A percentile compares a stretch with the other conserved stretches of the same genome.
Conservation (phyloP, 140 eudicot species). For the Oenanthe javanica region DNA sequence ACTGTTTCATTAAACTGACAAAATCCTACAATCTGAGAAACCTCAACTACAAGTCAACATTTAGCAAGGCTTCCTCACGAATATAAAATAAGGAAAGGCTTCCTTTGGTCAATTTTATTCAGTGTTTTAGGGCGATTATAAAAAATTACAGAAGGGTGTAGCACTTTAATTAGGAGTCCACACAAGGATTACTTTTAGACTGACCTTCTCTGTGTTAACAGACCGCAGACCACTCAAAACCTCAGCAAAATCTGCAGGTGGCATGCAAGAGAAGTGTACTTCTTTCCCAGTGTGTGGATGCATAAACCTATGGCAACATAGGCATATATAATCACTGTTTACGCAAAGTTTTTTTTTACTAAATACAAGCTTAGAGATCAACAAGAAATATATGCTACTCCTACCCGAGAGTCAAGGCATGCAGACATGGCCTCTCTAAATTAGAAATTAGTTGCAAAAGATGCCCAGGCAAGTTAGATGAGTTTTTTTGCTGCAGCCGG, state of each 20-base stretch:
- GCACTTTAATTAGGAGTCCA: neutral
- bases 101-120: neutral
- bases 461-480: conserved; percentile 38
- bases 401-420: conserved; percentile 90
- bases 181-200: neutral
- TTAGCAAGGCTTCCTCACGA: neutral
- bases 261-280: conserved; percentile 65
- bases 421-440: conserved; percentile 82
- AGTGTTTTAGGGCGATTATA: neutral
- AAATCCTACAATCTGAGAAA: neutral
- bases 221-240: conserved; percentile 56
- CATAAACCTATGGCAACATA: conserved; percentile 41
- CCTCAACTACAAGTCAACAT: neutral
- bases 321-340: neutral
- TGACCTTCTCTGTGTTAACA: conserved; percentile 55
- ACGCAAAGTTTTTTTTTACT: neutral
- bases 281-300: conserved; percentile 78
- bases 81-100: neutral
- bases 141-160: neutral
- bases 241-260: conserved; percentile 87
- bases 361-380: neutral
- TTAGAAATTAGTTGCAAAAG: conserved; percentile 45
- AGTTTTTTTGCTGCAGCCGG: conserved; percentile 51
- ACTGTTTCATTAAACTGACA: neutral
- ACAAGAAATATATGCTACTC: conserved; percentile 5